Evolutionary conservation across 352 stramenopile species (phyloP).

Genomic region (Phytophthora lateralis): DNA sequence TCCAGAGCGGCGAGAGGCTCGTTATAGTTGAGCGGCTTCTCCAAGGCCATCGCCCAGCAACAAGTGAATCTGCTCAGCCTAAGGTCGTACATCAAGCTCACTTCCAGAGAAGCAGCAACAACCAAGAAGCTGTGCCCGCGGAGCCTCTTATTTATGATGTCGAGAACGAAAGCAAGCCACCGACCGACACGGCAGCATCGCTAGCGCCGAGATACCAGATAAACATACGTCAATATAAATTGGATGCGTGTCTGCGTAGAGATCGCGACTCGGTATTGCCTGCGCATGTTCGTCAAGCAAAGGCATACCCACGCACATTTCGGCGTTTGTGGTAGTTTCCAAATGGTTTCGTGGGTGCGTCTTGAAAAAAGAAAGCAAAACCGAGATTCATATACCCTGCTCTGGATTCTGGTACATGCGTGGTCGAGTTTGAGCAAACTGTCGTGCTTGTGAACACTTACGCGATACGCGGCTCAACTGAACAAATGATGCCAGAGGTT

Average conservation of each 20-base stretch:
- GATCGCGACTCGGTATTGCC: background rate
- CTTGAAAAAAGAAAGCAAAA: constrained; percentile 3
- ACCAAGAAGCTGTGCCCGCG: constrained; percentile 6
- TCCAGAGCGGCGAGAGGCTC: constrained; percentile 20
- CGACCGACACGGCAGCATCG: constrained; percentile 11
- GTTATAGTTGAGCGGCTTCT: constrained; percentile 27
- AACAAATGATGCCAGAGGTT: background rate
- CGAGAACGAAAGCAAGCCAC: constrained; percentile 22
- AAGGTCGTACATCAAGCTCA: constrained; percentile 7
- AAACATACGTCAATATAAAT: constrained; percentile 24
- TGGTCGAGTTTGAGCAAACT: constrained; percentile 10
- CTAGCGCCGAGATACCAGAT: constrained; percentile 8
- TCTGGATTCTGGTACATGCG: constrained; percentile 2
- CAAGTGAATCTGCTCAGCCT: constrained; percentile 6
- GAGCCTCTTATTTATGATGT: constrained; percentile 44
- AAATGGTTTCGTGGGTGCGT: constrained; percentile 5
- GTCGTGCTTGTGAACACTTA: constrained; percentile 9
- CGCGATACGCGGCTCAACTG: constrained; percentile 12
- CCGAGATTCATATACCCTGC: background rate
- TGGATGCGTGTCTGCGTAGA: constrained; percentile 7
- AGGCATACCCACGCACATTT: too few relatives aligned
- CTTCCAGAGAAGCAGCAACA: constrained; percentile 4
- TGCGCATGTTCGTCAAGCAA: too few relatives aligned
- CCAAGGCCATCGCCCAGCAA: background rate
- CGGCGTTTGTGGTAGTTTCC: constrained; percentile 5